A percentile compares a stretch with the other conserved stretches of the same genome.
phyloP scores from a whole-genome alignment of 1,284 basidiomycete species.

The Ustanciosporium gigantosporum region DNA sequence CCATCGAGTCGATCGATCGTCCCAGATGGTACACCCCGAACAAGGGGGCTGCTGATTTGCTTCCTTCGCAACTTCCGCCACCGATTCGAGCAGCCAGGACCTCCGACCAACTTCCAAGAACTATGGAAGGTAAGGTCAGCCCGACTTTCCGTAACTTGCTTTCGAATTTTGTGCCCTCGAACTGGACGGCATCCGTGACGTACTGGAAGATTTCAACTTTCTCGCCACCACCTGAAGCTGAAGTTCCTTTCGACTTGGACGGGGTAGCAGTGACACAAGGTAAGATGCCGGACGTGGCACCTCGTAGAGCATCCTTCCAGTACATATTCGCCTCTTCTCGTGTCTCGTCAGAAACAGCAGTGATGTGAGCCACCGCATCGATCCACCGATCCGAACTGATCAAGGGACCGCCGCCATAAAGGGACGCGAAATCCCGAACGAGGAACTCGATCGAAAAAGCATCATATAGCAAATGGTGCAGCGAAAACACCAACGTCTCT shows the following conservation, averaged over 20 bases:
- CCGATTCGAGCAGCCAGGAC: slow-evolving; percentile 8
- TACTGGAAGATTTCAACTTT: slow-evolving; percentile 10
- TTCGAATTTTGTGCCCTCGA: slow-evolving; percentile 4
- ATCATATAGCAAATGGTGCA: slow-evolving; percentile 58
- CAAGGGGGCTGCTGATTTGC: slow-evolving; percentile 5
- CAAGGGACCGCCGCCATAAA: slow-evolving; percentile 21
- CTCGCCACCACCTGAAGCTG: neutral
- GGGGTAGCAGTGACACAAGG: neutral
- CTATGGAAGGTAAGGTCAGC: slow-evolving; percentile 17
- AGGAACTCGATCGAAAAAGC: slow-evolving; percentile 50
- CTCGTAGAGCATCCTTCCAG: slow-evolving; percentile 15
- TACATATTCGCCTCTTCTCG: slow-evolving; percentile 7
- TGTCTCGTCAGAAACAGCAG: slow-evolving; percentile 2
- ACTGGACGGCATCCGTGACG: slow-evolving; percentile 2
- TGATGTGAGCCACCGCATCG: slow-evolving; percentile 14
- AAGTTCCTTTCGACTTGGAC: neutral
- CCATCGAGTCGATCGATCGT: slow-evolving; percentile 31
- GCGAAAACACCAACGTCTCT: slow-evolving; percentile 39
- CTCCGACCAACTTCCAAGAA: slow-evolving; percentile 43
- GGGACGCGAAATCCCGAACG: slow-evolving; percentile 31
- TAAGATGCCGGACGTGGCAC: slow-evolving; percentile 5
- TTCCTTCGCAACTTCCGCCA: neutral
- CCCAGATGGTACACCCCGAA: slow-evolving; percentile 48
- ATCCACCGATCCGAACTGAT: slow-evolving; percentile 14
- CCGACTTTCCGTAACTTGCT: slow-evolving; percentile 13